Evolutionary conservation across 495 filamentous ascomycete species (phyloP), one percentile per base, ranked within the genome.

Genomic region (Corynascus novoguineensis): DNA sequence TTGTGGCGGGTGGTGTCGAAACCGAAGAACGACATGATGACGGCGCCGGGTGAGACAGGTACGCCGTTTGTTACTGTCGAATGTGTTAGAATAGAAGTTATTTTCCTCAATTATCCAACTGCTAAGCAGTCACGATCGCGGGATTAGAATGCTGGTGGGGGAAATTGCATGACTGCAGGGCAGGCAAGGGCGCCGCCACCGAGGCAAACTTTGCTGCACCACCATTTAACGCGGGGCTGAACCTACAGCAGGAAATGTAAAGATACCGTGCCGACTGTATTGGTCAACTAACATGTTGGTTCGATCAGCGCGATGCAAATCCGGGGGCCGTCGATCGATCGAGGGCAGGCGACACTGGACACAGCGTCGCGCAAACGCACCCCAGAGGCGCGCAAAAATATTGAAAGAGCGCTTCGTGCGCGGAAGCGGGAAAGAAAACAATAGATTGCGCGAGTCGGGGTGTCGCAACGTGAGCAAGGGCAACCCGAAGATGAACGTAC

Each of bases 1-100:
- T 81, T 76, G 53, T 89, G 86, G 54, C 80, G 78, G 40, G 78
- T 77, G 41, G 84, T 73, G 67, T 92, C 84, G 72, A 92, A 91
- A 59, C 90, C 89, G 72, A 93, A 97, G 79, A 96, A 93, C 59
- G 71, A 72, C 71, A 73, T 73, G 50, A 19, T 58, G 15, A 38
- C 35, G 19, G 15, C n/a, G n/a, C 19, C 14, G 3, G 45, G 34
- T 38, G 11, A 46, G 15, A 12, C 8, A 25, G 29, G 7, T 9
- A 24, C 19, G 28, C 21, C 15, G 25, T 19, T 4, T 40, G 57
- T 66, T 57, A 64, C 65, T 66, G 31, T 14, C 1, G 38, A 12
- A 3, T 19, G 1, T 11, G 56, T 61, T 9, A 64, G 61, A 25
- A 2, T 24, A 40, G n/a, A 19, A 10, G 24, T 24, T 14, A 8